phyloP scores from a whole-genome alignment of 1,284 basidiomycete species.

The Ganoderma multipileum region DNA sequence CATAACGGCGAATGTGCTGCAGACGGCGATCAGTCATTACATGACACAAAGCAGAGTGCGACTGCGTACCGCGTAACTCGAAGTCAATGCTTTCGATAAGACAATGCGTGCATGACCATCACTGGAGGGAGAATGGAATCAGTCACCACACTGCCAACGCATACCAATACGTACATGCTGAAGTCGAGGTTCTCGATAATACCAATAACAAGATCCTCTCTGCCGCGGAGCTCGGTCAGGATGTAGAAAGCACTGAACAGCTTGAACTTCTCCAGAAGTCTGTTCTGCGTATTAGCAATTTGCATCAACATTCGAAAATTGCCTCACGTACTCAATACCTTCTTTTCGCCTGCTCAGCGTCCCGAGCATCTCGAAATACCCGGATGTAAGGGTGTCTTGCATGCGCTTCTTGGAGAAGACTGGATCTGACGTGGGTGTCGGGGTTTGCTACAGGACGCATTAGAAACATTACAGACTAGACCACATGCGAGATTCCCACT shows the following conservation, averaged over 20 bases:
- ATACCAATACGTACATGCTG: slow-evolving; percentile 64
- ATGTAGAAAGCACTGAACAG: slow-evolving; percentile 97
- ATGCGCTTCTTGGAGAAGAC: slow-evolving; percentile 89
- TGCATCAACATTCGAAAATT: not conserved
- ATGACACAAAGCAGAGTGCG: slow-evolving; percentile 12
- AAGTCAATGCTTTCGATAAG: slow-evolving; percentile 92
- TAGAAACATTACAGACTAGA: slow-evolving; percentile 15
- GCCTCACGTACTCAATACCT: slow-evolving; percentile 83
- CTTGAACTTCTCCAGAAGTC: slow-evolving; percentile 89
- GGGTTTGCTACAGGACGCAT: slow-evolving; percentile 59
- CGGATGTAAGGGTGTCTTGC: slow-evolving; percentile 85
- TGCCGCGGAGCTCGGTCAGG: slow-evolving; percentile 86
- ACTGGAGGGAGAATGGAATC: slow-evolving; percentile 47
- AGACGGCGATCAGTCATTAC: not conserved
- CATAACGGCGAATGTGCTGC: slow-evolving; percentile 87
- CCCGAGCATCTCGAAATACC: slow-evolving; percentile 97
- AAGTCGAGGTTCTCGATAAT: slow-evolving; percentile 95
- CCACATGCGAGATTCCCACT: slow-evolving; percentile 50
- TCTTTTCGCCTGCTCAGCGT: slow-evolving; percentile 87
- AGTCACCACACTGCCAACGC: not conserved
- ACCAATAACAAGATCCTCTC: slow-evolving; percentile 91
- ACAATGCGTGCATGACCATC: slow-evolving; percentile 94
- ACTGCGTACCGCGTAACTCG: slow-evolving; percentile 76
- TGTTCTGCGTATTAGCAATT: slow-evolving; percentile 39
- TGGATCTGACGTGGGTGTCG: slow-evolving; percentile 72